Base-by-base conservation (phyloP, 768 basidiomycete species). In the Mycena rosella region DNA sequence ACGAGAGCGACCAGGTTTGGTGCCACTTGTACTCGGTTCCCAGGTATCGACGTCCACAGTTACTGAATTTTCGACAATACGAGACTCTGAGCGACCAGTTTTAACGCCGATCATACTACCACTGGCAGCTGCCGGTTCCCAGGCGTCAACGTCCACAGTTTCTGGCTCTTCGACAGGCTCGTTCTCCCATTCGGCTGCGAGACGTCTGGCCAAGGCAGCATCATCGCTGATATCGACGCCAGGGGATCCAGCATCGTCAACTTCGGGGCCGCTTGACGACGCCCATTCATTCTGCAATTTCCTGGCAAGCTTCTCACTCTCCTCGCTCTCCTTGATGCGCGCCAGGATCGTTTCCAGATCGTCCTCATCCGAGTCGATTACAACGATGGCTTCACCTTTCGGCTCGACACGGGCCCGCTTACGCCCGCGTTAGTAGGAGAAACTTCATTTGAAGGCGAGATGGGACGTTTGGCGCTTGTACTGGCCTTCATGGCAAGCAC, bases 251-350 rank as follows among this genome's bases (percentile, higher is more conserved):
- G n/a, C n/a, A n/a, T n/a, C n/a, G n/a, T n/a, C n/a, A 11, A 71
- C 40, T 45, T 67, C 51, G 36, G 20, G n/a, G 26, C 36, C 36
- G 34, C 45, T 65, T 72, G 57, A 60, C 18, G 59, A 56, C 5
- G 57, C 74, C 71, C 70, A 75, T 44, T 81, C 77, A 9, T 74
- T 71, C 70, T 85, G 81, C 17, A 83, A 71, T 36, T 74, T 69
- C 47, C 63, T 74, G 0, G 82, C 83, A 17, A 83, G 76, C 8
- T 74, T 78, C 74, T 84, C 84, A 58, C 79, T 83, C 59, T 80
- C 80, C 72, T 85, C 82, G 45, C 82, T 81, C 29, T 80, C 78
- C 67, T 81, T 76, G n/a, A 84, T 84, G 47, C 77, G 80, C 3
- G 77, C 76, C 18, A 86, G 75, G 27, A 85, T 79, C 8, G 69